Percentiles rank a stretch among this genome's conserved stretches.
These are phyloP conservation scores for Arthrobotrys sphaeroides DNA, from an alignment of 2,329 filamentous ascomycete genomes.

Conservation along the genomic window DNA sequence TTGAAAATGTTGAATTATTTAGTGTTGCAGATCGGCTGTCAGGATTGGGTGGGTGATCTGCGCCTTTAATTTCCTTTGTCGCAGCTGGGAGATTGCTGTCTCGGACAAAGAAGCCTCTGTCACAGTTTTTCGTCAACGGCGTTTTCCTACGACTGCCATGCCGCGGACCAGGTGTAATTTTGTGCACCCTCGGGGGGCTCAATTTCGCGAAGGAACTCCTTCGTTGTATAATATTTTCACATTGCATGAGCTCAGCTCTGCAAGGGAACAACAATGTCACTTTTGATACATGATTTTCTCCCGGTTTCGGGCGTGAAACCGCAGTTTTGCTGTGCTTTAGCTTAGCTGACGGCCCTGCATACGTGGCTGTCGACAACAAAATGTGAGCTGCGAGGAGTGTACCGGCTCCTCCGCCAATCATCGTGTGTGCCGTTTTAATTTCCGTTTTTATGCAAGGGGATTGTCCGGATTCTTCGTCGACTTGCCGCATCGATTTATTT, in stretches of 20 bases:
- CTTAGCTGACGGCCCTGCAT: constrained; percentile 9
- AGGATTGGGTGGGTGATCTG: neutral
- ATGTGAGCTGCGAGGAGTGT: no score
- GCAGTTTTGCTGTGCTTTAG: neutral
- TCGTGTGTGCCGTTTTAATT: constrained; percentile 9
- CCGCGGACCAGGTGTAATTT: no score
- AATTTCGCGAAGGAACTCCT: constrained; percentile 4
- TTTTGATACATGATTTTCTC: neutral
- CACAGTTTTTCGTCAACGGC: neutral
- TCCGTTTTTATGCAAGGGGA: constrained; percentile 10
- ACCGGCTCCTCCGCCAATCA: neutral
- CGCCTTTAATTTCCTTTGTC: constrained; percentile 13
- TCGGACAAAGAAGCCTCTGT: neutral
- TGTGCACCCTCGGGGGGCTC: no score
- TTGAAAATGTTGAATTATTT: neutral
- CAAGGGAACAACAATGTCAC: constrained; percentile 4
- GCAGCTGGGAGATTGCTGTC: neutral
- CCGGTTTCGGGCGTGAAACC: neutral
- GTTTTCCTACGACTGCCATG: no score
- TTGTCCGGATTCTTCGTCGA: neutral
- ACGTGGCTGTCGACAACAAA: neutral
- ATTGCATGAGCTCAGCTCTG: constrained; percentile 13
- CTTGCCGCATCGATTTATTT: no score
- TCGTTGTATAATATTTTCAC: neutral
- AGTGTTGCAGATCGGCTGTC: neutral